These are phyloP conservation scores for Acanthamoeba royreba DNA, from an alignment of 208 protist genomes.

Conservation along the genomic window DNA sequence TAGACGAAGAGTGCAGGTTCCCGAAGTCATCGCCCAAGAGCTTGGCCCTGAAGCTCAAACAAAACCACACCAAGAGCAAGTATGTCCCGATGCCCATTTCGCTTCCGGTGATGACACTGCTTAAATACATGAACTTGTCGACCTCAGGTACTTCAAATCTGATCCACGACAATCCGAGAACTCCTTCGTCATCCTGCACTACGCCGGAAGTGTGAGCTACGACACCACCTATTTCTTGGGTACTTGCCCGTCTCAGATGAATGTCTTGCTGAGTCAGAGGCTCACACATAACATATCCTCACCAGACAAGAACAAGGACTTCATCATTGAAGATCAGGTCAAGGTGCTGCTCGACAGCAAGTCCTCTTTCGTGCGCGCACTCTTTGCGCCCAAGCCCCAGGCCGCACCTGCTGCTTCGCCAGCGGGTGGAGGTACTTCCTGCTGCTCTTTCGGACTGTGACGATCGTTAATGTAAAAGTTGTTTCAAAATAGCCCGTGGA, in stretches of 20 bases:
- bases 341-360: not conserved
- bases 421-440: not conserved
- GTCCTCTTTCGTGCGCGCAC: not conserved
- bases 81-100: no score
- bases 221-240: constrained; percentile 69
- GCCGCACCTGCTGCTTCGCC: not conserved
- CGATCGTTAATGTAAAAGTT: no score
- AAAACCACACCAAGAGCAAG: constrained; percentile 43
- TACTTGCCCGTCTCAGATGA: no score
- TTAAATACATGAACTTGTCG: no score
- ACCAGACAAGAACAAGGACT: constrained; percentile 73
- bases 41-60: not conserved
- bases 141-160: not conserved
- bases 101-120: no score
- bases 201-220: constrained; percentile 53
- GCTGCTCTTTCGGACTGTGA: no score
- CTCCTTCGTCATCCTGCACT: not conserved
- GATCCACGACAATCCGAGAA: constrained; percentile 23
- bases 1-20: constrained; percentile 83
- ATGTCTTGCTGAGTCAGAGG: no score
- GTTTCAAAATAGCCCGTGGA: not conserved
- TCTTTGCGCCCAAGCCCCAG: not conserved
- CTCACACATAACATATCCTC: not conserved
- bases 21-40: constrained; percentile 62
- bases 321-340: constrained; percentile 63